These are phyloP conservation scores for Flaveria bidentis DNA, from an alignment of 129 eudicot genomes.

Conservation along the genomic window DNA sequence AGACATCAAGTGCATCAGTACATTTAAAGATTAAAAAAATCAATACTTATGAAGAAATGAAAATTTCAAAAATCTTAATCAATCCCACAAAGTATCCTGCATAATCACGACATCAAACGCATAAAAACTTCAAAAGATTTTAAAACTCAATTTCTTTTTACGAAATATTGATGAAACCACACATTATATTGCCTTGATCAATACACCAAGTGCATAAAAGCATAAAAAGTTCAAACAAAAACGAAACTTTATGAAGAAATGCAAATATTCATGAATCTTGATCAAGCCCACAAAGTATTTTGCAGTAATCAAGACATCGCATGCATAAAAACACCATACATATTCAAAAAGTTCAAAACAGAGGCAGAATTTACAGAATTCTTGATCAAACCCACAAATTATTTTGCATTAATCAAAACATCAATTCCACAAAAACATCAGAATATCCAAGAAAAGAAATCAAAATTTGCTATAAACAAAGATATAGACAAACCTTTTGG, in stretches of 20 bases:
- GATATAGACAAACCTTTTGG: constrained; percentile 41
- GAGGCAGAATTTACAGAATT: background rate
- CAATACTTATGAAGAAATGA: background rate
- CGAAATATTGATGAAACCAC: constrained; percentile 12
- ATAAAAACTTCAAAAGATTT: background rate
- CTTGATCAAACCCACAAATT: constrained; percentile 18
- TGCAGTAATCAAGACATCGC: background rate
- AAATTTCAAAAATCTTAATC: background rate
- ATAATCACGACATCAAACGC: constrained; percentile 10
- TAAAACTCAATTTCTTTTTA: background rate
- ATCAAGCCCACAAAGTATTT: background rate
- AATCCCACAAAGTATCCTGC: background rate
- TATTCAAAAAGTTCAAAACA: background rate
- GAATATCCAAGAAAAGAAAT: background rate
- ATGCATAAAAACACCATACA: background rate
- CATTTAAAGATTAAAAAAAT: background rate
- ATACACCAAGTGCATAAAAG: background rate
- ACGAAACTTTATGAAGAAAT: background rate
- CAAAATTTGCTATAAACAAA: background rate
- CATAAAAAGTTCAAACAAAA: background rate
- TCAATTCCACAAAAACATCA: constrained; percentile 12
- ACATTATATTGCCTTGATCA: background rate
- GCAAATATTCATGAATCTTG: background rate
- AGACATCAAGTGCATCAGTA: background rate
- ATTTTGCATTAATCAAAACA: constrained; percentile 11